phyloP scores from a whole-genome alignment of 805 yeast species.

The Candida golubevii region DNA sequence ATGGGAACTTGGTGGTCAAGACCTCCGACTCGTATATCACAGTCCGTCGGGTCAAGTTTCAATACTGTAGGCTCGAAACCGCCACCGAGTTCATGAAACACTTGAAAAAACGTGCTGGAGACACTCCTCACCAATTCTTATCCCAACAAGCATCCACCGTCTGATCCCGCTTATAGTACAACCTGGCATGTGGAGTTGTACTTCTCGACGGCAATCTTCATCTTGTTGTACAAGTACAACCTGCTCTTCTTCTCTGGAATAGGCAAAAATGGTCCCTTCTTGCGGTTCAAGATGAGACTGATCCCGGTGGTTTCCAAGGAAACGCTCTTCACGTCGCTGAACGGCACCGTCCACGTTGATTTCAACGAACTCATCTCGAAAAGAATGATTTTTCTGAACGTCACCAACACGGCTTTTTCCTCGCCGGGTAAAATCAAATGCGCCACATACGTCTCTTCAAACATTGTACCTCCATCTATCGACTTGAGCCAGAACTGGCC shows the following conservation, averaged over 20 bases:
- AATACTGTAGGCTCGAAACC: constrained; percentile 47
- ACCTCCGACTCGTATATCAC: constrained; percentile 43
- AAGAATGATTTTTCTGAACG: constrained; percentile 65
- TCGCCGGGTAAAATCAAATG: constrained; percentile 81
- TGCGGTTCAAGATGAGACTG: constrained; percentile 49
- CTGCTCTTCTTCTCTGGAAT: constrained; percentile 64
- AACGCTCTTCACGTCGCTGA: constrained; percentile 63
- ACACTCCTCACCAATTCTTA: constrained; percentile 11
- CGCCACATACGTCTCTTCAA: constrained; percentile 73
- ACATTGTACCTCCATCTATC: constrained; percentile 74
- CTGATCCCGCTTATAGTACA: constrained; percentile 2
- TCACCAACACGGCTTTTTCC: constrained; percentile 71
- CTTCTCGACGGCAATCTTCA: constrained; percentile 76
- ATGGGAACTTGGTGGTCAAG: constrained; percentile 31
- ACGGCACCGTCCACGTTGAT: constrained; percentile 68
- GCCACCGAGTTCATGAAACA: constrained; percentile 41
- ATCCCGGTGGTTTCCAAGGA: constrained; percentile 79
- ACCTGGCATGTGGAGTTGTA: constrained; percentile 70
- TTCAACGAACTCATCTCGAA: constrained; percentile 57
- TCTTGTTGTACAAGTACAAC: constrained; percentile 61
- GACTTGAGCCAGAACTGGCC: constrained; percentile 92
- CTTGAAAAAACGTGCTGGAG: constrained; percentile 46
- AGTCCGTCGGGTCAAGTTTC: constrained; percentile 44
- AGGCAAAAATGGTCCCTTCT: constrained; percentile 64
- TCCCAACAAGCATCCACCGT: neutral